These are phyloP conservation scores for Cordyceps cateniannulata DNA, from an alignment of 2,329 filamentous ascomycete species.

Conservation along the genomic window DNA sequence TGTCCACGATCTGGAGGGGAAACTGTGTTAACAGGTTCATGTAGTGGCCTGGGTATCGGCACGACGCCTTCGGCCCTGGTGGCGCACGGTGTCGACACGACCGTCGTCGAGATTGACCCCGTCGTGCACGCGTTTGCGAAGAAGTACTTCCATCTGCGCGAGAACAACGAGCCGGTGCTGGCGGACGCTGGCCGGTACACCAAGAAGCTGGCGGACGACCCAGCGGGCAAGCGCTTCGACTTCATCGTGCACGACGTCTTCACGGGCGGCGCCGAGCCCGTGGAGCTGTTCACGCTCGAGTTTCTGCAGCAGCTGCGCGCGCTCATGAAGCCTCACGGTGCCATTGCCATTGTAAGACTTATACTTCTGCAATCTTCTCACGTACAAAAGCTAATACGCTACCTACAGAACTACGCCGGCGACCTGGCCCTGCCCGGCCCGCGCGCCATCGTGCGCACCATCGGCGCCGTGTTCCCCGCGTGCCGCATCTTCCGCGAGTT, in stretches of 20 bases:
- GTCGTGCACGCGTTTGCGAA: slow-evolving; percentile 76
- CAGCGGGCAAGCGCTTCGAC: slow-evolving; percentile 54
- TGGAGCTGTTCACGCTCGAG: slow-evolving; percentile 77
- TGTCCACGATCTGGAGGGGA: not conserved
- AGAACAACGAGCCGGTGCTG: slow-evolving; percentile 73
- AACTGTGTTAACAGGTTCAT: not conserved
- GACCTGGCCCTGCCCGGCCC: slow-evolving; percentile 74
- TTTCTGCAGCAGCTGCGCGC: slow-evolving; percentile 67
- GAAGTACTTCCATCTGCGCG: slow-evolving; percentile 74
- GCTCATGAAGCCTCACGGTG: slow-evolving; percentile 70
- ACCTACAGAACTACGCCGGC: slow-evolving; percentile 78
- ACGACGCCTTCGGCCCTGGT: slow-evolving; percentile 85
- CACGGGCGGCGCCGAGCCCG: slow-evolving; percentile 88
- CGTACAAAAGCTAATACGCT: slow-evolving; percentile 15
- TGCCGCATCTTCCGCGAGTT: slow-evolving; percentile 88
- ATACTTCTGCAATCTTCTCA: slow-evolving; percentile 14
- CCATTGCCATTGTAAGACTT: slow-evolving; percentile 72
- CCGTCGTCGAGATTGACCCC: slow-evolving; percentile 90
- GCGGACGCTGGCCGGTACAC: slow-evolving; percentile 74
- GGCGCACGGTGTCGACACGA: slow-evolving; percentile 82
- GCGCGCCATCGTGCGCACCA: slow-evolving; percentile 73
- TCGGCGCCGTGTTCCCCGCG: slow-evolving; percentile 73
- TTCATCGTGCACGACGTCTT: slow-evolving; percentile 98
- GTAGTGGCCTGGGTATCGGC: slow-evolving; percentile 81
- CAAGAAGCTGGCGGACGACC: slow-evolving; percentile 35